Evolutionary conservation across 2,329 filamentous ascomycete species (phyloP).

Genomic region (Pseudogymnoascus sp.): DNA sequence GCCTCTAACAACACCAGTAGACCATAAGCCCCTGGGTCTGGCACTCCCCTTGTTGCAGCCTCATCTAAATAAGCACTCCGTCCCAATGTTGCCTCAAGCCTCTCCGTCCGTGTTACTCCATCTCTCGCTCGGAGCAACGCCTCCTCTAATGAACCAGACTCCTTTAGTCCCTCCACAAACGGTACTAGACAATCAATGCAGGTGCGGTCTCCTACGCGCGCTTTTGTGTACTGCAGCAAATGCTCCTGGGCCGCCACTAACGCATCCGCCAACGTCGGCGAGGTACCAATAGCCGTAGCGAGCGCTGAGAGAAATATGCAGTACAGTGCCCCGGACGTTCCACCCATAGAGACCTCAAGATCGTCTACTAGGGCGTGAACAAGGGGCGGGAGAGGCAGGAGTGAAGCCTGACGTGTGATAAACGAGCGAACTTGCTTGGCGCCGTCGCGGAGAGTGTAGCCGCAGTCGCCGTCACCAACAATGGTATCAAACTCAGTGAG

Average conservation of each 20-base stretch:
- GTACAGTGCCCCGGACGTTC: conserved; percentile 28
- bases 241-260: conserved; percentile 19
- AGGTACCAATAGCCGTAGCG: conserved; percentile 15
- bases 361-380: conserved; percentile 23
- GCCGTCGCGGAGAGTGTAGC: conserved; percentile 25
- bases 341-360: conserved; percentile 27
- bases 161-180: conserved; percentile 27
- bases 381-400: conserved; percentile 15
- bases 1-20: conserved; percentile 31
- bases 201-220: conserved; percentile 27
- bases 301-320: conserved; percentile 25
- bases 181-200: conserved; percentile 28
- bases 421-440: conserved; percentile 28
- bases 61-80: conserved; percentile 46
- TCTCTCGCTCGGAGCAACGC: conserved; percentile 40
- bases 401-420: conserved; percentile 17
- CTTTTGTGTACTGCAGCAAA: conserved; percentile 25
- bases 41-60: conserved; percentile 41
- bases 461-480: conserved; percentile 29
- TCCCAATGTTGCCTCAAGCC: conserved; percentile 46
- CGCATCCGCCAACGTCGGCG: conserved; percentile 15
- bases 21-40: conserved; percentile 48
- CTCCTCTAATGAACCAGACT: conserved; percentile 35
- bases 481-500: conserved; percentile 44
- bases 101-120: conserved; percentile 43